Percentiles rank a stretch among this genome's conserved stretches.
Conservation (phyloP, 2,329 filamentous ascomycete genomes). For the Botrytis deweyae region DNA sequence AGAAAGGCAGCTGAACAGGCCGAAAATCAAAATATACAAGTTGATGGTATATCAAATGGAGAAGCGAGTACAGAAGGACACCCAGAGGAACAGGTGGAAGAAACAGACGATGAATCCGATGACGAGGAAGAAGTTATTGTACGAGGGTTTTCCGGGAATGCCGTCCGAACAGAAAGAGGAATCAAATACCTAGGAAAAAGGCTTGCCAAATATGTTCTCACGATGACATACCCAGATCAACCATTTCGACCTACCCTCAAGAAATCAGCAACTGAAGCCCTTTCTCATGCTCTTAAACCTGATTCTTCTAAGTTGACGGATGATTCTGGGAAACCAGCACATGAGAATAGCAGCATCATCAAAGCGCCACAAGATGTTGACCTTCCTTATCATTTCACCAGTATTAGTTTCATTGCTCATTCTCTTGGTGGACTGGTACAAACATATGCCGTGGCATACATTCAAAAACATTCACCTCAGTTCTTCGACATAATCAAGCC, state of each 20-base stretch:
- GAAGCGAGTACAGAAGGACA: conserved; percentile 24
- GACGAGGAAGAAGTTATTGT: conserved; percentile 86
- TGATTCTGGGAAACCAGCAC: conserved; percentile 50
- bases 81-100: not conserved
- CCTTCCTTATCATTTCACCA: conserved; percentile 78
- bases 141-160: conserved; percentile 85
- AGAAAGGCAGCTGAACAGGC: conserved; percentile 26
- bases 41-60: conserved; percentile 20
- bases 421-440: conserved; percentile 88
- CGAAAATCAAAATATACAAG: conserved; percentile 19
- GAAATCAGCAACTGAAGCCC: conserved; percentile 47
- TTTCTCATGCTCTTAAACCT: conserved; percentile 43
- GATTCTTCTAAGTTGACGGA: conserved; percentile 42
- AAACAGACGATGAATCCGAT: conserved; percentile 42
- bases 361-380: conserved; percentile 43
- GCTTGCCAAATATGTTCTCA: conserved; percentile 84
- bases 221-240: conserved; percentile 91
- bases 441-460: conserved; percentile 93
- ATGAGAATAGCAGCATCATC: conserved; percentile 63
- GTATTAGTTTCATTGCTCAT: conserved; percentile 92
- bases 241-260: conserved; percentile 70
- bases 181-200: conserved; percentile 97
- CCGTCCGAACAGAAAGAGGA: conserved; percentile 85
- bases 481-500: conserved; percentile 87
- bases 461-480: conserved; percentile 88